Percentiles rank a stretch among this genome's conserved stretches.
Conservation (phyloP, 2,329 filamentous ascomycete genomes). For the Cytospora chrysosperma region DNA sequence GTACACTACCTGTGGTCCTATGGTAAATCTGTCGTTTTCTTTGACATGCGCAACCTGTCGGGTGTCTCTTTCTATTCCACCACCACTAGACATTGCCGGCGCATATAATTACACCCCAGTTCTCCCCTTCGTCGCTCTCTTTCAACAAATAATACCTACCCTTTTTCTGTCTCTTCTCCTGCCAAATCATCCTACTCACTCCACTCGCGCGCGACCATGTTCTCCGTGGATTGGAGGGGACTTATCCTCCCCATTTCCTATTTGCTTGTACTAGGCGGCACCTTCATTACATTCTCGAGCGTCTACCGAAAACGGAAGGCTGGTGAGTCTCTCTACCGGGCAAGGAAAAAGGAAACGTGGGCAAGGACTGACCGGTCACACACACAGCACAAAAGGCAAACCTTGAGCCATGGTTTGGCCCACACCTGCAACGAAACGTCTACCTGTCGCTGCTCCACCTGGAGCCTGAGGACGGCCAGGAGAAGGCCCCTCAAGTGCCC, state of each 20-base stretch:
- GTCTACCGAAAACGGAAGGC: slow-evolving; percentile 93
- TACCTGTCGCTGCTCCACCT: slow-evolving; percentile 91
- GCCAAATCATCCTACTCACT: neutral
- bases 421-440: slow-evolving; percentile 88
- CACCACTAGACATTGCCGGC: neutral
- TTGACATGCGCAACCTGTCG: neutral
- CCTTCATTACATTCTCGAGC: slow-evolving; percentile 86
- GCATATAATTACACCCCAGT: slow-evolving; percentile 3
- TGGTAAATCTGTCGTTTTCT: slow-evolving; percentile 21
- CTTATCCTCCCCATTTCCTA: slow-evolving; percentile 88
- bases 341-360: neutral
- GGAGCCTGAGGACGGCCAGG: slow-evolving; percentile 57
- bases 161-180: neutral
- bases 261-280: slow-evolving; percentile 80
- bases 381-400: slow-evolving; percentile 70
- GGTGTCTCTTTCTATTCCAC: neutral
- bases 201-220: slow-evolving; percentile 39
- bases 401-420: slow-evolving; percentile 90
- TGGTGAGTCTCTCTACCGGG: slow-evolving; percentile 48
- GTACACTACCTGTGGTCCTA: too few species aligned
- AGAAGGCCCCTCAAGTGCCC: slow-evolving; percentile 70
- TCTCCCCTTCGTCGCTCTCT: neutral
- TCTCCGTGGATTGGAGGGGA: slow-evolving; percentile 73
- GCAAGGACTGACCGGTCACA: slow-evolving; percentile 60
- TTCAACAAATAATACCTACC: neutral